phyloP scores from a whole-genome alignment of 176 grass and related monocot genomes.

The Zea luxurians region DNA sequence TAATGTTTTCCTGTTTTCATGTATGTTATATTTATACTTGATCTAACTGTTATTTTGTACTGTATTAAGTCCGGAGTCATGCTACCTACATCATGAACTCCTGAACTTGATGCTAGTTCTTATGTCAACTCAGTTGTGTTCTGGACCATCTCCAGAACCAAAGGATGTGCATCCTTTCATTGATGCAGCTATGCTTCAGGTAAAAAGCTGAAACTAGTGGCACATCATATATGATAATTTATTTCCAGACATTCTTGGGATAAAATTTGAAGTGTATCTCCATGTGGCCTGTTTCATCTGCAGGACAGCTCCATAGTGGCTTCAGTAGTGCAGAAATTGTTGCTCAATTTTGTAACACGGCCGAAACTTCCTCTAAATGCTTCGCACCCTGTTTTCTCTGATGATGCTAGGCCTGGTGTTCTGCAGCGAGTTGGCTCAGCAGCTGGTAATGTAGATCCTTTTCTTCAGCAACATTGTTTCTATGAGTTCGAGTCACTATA shows the following conservation, averaged over 20 bases:
- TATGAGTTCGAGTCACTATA: background rate
- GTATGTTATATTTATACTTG: slow-evolving; percentile 12
- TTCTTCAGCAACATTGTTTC: slow-evolving; percentile 23
- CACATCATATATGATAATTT: slow-evolving; percentile 17
- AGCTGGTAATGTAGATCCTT: slow-evolving; percentile 68
- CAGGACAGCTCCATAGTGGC: slow-evolving; percentile 73
- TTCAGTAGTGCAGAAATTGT: slow-evolving; percentile 67
- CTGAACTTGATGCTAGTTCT: slow-evolving; percentile 94
- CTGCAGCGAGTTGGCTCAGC: slow-evolving; percentile 89
- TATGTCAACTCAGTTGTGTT: slow-evolving; percentile 98
- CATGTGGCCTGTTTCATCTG: slow-evolving; percentile 39
- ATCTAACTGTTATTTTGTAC: slow-evolving; percentile 45
- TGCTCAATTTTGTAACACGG: slow-evolving; percentile 80
- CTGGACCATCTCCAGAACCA: slow-evolving; percentile 86
- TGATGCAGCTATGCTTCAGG: slow-evolving; percentile 93
- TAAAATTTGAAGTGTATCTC: slow-evolving; percentile 45
- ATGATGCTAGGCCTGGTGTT: slow-evolving; percentile 74
- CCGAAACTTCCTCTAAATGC: slow-evolving; percentile 68
- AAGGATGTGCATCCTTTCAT: slow-evolving; percentile 98
- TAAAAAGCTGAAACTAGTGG: slow-evolving; percentile 46
- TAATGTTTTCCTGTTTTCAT: background rate
- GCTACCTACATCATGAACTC: slow-evolving; percentile 91
- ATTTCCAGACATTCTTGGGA: slow-evolving; percentile 14
- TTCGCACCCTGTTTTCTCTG: slow-evolving; percentile 66
- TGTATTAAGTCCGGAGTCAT: slow-evolving; percentile 71